A percentile compares a stretch with the other conserved stretches of the same genome.
phyloP scores from a whole-genome alignment of 2,329 filamentous ascomycete species.

The Reticulascus tulasneorum region DNA sequence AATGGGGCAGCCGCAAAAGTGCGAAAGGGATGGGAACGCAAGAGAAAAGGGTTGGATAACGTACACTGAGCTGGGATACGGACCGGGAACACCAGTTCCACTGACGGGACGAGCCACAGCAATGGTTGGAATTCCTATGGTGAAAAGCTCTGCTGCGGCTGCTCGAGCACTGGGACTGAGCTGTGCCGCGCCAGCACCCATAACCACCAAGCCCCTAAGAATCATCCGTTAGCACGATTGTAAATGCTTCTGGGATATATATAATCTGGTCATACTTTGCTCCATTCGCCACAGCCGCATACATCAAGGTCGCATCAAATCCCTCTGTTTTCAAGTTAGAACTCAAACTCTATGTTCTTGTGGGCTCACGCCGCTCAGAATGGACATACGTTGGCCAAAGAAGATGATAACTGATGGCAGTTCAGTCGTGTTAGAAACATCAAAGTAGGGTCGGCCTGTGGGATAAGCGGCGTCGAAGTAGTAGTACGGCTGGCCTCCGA shows the following conservation, averaged over 20 bases:
- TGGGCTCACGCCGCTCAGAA: background rate
- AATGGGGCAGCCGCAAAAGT: background rate
- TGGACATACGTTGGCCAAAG: constrained; percentile 35
- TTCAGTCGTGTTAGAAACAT: constrained; percentile 25
- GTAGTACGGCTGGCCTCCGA: constrained; percentile 51
- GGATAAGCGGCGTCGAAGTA: constrained; percentile 44
- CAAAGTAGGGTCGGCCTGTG: constrained; percentile 32
- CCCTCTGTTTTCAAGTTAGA: constrained; percentile 21
- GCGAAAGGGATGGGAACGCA: background rate
- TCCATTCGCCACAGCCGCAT: constrained; percentile 26
- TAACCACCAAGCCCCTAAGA: constrained; percentile 23
- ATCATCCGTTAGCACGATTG: background rate
- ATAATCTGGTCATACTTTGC: constrained; percentile 18
- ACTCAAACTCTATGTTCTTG: background rate
- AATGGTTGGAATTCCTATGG: constrained; percentile 22
- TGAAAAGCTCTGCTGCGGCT: constrained; percentile 22
- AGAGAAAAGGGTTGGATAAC: constrained; percentile 1
- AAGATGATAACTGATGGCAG: constrained; percentile 44
- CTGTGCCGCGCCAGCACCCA: constrained; percentile 25
- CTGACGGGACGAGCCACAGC: constrained; percentile 23
- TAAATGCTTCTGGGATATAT: background rate
- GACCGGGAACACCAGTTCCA: constrained; percentile 20
- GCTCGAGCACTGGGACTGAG: constrained; percentile 21
- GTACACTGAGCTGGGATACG: constrained; percentile 14
- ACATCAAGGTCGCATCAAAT: constrained; percentile 25